Percentiles rank a stretch among this genome's conserved stretches.
These are phyloP conservation scores for Aspergillus saccharolyticus DNA, from an alignment of 495 filamentous ascomycete species.

Conservation along the genomic window DNA sequence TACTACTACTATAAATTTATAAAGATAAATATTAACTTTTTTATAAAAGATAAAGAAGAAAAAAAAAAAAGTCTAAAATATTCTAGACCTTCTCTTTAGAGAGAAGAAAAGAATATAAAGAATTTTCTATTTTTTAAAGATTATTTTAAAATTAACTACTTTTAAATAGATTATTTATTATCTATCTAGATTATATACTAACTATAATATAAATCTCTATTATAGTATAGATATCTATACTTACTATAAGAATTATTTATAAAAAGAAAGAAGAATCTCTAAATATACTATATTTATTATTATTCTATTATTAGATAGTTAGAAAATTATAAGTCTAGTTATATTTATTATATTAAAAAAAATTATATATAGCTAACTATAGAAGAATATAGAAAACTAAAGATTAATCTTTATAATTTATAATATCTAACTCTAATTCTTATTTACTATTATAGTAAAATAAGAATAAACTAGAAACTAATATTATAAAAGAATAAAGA, in stretches of 20 bases:
- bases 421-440: neutral
- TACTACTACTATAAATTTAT: neutral
- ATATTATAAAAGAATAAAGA: too few relatives aligned
- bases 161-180: neutral
- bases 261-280: neutral
- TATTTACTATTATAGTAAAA: neutral
- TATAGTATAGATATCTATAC: neutral
- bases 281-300: neutral
- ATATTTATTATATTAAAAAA: neutral
- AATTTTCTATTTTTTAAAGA: neutral
- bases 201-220: too few relatives aligned
- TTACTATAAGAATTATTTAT: neutral
- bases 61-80: neutral
- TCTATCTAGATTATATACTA: neutral
- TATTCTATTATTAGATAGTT: neutral
- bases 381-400: neutral
- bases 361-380: neutral
- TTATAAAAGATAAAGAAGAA: too few relatives aligned
- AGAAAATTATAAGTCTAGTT: neutral
- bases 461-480: too few relatives aligned
- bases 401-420: neutral
- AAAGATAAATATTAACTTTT: neutral
- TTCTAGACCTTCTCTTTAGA: neutral
- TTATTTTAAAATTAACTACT: neutral
- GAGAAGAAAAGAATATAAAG: neutral